A percentile compares a stretch with the other conserved stretches of the same genome.
These are phyloP conservation scores for Hypoxylon sp. DNA, from an alignment of 2,329 filamentous ascomycete species.

Conservation along the genomic window DNA sequence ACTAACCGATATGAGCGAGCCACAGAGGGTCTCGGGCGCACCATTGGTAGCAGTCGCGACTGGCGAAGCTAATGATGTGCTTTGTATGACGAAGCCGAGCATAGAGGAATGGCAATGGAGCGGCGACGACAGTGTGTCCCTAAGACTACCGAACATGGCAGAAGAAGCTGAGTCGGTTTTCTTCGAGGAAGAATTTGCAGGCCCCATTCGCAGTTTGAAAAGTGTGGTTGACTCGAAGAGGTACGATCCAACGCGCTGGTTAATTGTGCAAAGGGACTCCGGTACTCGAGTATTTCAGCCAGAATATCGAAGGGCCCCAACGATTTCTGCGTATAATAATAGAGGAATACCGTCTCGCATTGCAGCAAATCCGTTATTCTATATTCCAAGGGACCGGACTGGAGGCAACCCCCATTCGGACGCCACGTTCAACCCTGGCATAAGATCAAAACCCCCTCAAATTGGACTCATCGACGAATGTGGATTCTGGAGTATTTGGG, in stretches of 20 bases:
- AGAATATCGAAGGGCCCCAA: conserved; percentile 59
- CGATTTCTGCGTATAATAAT: conserved; percentile 42
- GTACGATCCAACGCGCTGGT: conserved; percentile 63
- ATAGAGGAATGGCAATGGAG: conserved; percentile 70
- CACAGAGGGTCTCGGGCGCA: conserved; percentile 48
- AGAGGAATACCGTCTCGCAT: conserved; percentile 65
- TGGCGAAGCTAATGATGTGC: conserved; percentile 71
- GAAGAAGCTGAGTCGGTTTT: conserved; percentile 62
- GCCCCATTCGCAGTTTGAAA: conserved; percentile 67
- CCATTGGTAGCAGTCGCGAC: conserved; percentile 64
- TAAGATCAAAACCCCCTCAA: conserved; percentile 68
- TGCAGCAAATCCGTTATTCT: conserved; percentile 68
- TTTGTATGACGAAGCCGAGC: conserved; percentile 69
- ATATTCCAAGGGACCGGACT: conserved; percentile 66
- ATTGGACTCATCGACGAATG: conserved; percentile 76
- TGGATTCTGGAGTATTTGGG: conserved; percentile 79
- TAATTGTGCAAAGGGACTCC: conserved; percentile 68
- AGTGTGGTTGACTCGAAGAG: conserved; percentile 60
- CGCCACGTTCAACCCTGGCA: conserved; percentile 73
- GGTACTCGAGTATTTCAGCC: conserved; percentile 69
- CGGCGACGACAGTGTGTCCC: conserved; percentile 60
- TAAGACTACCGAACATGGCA: conserved; percentile 62
- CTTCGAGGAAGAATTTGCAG: conserved; percentile 67
- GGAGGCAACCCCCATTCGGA: conserved; percentile 72
- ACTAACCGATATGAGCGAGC: conserved; percentile 60